Conservation (phyloP, 352 stramenopile species). For the Globisporangium paddicum region DNA sequence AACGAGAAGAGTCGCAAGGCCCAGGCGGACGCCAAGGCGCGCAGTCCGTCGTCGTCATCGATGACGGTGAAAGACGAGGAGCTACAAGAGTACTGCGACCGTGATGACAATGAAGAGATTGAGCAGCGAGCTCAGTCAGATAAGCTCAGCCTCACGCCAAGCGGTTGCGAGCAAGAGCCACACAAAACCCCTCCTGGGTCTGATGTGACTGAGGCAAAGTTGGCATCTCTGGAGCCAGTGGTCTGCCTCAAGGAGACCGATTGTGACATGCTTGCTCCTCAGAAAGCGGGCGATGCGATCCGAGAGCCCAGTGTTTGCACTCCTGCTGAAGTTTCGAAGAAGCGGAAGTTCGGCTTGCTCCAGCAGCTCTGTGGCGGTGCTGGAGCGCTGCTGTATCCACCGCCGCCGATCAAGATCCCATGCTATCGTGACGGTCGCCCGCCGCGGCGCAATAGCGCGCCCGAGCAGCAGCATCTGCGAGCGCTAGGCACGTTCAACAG, state of each 20-base stretch:
- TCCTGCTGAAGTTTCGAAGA: neutral
- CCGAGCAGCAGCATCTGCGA: conserved; percentile 18
- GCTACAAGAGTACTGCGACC: conserved; percentile 1
- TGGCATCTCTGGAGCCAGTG: too few relatives aligned
- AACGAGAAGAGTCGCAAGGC: conserved; percentile 83
- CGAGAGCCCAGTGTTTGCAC: neutral
- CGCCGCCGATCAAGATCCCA: conserved; percentile 66
- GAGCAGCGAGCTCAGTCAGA: neutral
- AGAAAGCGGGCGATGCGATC: neutral
- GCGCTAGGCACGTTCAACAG: too few relatives aligned
- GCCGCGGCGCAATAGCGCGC: conserved; percentile 43
- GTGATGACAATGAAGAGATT: conserved; percentile 8
- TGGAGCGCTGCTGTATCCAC: conserved; percentile 1
- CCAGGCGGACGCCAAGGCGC: conserved; percentile 47
- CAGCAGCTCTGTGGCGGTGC: conserved; percentile 2
- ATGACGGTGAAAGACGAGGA: neutral
- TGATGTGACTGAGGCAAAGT: neutral
- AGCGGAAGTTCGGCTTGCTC: neutral
- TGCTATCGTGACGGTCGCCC: conserved; percentile 27
- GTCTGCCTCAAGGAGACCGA: neutral
- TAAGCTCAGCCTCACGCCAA: too few relatives aligned
- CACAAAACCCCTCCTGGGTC: neutral
- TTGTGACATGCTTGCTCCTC: neutral
- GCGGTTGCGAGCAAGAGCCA: neutral
- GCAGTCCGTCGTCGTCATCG: conserved; percentile 20